Evolutionary conservation across 768 basidiomycete species (phyloP).

Genomic region (Cyclocybe cylindracea): DNA sequence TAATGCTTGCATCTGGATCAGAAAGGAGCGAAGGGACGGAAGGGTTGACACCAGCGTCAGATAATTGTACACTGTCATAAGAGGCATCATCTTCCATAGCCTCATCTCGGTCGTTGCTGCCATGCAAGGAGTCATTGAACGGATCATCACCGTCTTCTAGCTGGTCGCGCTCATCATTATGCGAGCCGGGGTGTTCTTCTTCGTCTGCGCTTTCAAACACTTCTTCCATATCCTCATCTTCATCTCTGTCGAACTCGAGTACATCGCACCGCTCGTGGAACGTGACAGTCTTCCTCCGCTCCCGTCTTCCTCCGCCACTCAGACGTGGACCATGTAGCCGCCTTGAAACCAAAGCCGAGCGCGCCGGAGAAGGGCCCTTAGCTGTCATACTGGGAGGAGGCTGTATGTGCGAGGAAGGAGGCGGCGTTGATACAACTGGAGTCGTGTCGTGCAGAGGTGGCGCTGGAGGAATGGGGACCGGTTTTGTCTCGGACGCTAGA

Average conservation of each 20-base stretch:
- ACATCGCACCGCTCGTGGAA: slow-evolving; percentile 83
- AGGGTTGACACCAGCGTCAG: slow-evolving; percentile 38
- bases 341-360: slow-evolving; percentile 69
- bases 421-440: slow-evolving; percentile 17
- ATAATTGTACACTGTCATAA: slow-evolving; percentile 46
- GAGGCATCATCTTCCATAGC: slow-evolving; percentile 34
- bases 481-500: slow-evolving; percentile 23
- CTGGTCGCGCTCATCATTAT: slow-evolving; percentile 5
- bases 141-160: slow-evolving; percentile 37
- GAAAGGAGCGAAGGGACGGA: slow-evolving; percentile 33
- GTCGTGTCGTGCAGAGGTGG: slow-evolving; percentile 20
- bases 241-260: slow-evolving; percentile 72
- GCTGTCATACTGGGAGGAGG: slow-evolving; percentile 16
- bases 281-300: slow-evolving; percentile 75
- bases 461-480: slow-evolving; percentile 20
- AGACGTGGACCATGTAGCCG: slow-evolving; percentile 77
- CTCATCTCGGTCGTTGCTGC: slow-evolving; percentile 13
- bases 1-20: slow-evolving; percentile 61
- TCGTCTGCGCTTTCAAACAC: slow-evolving; percentile 25
- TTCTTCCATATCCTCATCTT: slow-evolving; percentile 24
- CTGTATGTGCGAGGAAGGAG: slow-evolving; percentile 20
- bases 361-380: slow-evolving; percentile 50
- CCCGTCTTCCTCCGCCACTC: slow-evolving; percentile 48
- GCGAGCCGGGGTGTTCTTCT: slow-evolving; percentile 25
- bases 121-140: slow-evolving; percentile 33